Evolutionary conservation across 371 early-diverging fungal genomes (phyloP), one percentile per base, ranked within the genome.

Genomic region (Paraphysoderma sedebokerense): DNA sequence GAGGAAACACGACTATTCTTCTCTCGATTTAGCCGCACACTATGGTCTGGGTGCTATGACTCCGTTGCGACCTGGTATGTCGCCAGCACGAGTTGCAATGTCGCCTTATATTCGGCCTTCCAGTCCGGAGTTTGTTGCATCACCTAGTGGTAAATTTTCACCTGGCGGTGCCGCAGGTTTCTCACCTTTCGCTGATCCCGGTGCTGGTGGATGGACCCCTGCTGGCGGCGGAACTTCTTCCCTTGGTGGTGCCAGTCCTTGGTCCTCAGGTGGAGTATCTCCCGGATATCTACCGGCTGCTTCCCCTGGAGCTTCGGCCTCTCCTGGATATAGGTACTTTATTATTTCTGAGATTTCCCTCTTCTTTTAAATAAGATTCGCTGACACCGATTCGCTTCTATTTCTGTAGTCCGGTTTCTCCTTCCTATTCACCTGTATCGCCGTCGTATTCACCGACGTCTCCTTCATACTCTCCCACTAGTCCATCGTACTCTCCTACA

Each of bases 361-460:
- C n/a, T n/a, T n/a, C n/a, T n/a, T n/a, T n/a, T n/a, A n/a, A n/a
- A n/a, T n/a, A n/a, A n/a, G n/a, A n/a, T n/a, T n/a, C n/a, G n/a
- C n/a, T n/a, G n/a, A n/a, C n/a, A n/a, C n/a, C n/a, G n/a, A 20
- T 40, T 40, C 41, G 41, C 22, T 26, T 40, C 13, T n/a, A 75
- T 64, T 70, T 50, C 68, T 74, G 30, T 61, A 64, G 28, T 70
- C 72, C 58, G 75, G 68, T n/a, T 68, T 82, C n/a, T 0, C 82
- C 85, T 24, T 63, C 67, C 20, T 86, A 81, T 54, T 76, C 78
- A 17, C 87, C 88, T 31, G 76, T 81, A n/a, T 69, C 70, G 19
- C 63, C 65, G 31, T 49, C 49, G 42, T 61, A 62, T 40, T 31
- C 49, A 0, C 55, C 59, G 11, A 46, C 56, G 29, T 44, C 44